These are phyloP conservation scores for Picea glauca DNA, from an alignment of 75 land plant genomes.

Conservation along the genomic window DNA sequence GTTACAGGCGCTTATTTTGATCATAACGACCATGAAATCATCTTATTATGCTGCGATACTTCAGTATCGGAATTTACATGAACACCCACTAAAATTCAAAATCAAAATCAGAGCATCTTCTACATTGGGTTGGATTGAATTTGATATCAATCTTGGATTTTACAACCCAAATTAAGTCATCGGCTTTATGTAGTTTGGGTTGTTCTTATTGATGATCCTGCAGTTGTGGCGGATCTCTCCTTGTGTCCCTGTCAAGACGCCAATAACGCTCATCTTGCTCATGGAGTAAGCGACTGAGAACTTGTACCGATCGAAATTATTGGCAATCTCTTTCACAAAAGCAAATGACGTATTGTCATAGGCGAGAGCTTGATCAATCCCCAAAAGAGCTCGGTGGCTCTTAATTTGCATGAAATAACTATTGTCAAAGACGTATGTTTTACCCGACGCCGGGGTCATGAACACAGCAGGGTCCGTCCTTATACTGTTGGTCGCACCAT, in stretches of 20 bases:
- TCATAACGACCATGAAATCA: no score
- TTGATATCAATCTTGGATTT: no score
- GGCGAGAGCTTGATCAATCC: constrained; percentile 13
- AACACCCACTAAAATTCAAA: no score
- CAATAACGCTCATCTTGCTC: constrained; percentile 10
- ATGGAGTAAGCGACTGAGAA: constrained; percentile 8
- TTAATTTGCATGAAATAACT: constrained; percentile 16
- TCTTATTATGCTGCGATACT: no score
- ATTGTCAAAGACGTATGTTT: constrained; percentile 13
- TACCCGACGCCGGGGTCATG: constrained; percentile 16
- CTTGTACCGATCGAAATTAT: not conserved
- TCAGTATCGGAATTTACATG: no score
- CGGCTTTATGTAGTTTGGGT: no score
- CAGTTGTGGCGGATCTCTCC: constrained; percentile 1
- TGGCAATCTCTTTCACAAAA: not conserved
- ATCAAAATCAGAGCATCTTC: no score
- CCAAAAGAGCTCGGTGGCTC: constrained; percentile 14
- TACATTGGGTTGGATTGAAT: no score
- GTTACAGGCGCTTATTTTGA: no score
- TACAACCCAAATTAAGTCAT: no score
- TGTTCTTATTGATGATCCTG: not conserved
- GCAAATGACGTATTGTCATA: constrained; percentile 6
- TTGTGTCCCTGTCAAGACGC: constrained; percentile 6
- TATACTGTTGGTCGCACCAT: not conserved
- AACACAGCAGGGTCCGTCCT: constrained; percentile 3